phyloP scores from a whole-genome alignment of 805 yeast species.

The Deakozyma indianensis region DNA sequence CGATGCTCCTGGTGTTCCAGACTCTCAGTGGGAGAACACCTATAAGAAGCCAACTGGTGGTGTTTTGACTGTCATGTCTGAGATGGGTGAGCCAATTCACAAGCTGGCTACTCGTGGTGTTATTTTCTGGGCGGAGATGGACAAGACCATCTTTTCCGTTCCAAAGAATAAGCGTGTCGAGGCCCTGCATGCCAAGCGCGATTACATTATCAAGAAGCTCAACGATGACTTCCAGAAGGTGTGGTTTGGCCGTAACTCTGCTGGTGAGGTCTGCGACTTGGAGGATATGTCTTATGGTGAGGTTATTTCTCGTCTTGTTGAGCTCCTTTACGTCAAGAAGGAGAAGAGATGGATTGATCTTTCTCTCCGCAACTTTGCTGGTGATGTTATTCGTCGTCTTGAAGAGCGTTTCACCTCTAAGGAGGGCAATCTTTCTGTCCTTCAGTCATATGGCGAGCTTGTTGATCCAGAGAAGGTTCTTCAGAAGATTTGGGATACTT shows the following conservation, averaged over 20 bases:
- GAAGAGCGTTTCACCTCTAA: constrained; percentile 84
- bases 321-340: constrained; percentile 70
- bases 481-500: constrained; percentile 46
- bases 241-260: constrained; percentile 78
- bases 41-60: constrained; percentile 96
- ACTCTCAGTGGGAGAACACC: constrained; percentile 81
- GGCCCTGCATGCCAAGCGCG: constrained; percentile 69
- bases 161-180: constrained; percentile 74
- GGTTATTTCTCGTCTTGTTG: constrained; percentile 76
- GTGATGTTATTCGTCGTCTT: constrained; percentile 78
- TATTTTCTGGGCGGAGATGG: constrained; percentile 92
- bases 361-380: constrained; percentile 74
- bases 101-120: constrained; percentile 98
- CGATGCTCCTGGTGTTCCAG: constrained; percentile 79
- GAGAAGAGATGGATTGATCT: constrained; percentile 79
- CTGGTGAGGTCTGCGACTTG: constrained; percentile 70
- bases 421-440: constrained; percentile 35
- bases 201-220: constrained; percentile 68
- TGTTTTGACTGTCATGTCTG: constrained; percentile 87
- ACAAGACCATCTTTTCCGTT: constrained; percentile 78
- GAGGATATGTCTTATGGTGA: constrained; percentile 93
- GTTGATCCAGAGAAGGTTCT: constrained; percentile 44
- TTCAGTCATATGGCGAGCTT: constrained; percentile 61
- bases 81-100: constrained; percentile 99
- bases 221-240: constrained; percentile 96